phyloP scores from a whole-genome alignment of 2,329 filamentous ascomycete genomes.

The Penicillium sp. region DNA sequence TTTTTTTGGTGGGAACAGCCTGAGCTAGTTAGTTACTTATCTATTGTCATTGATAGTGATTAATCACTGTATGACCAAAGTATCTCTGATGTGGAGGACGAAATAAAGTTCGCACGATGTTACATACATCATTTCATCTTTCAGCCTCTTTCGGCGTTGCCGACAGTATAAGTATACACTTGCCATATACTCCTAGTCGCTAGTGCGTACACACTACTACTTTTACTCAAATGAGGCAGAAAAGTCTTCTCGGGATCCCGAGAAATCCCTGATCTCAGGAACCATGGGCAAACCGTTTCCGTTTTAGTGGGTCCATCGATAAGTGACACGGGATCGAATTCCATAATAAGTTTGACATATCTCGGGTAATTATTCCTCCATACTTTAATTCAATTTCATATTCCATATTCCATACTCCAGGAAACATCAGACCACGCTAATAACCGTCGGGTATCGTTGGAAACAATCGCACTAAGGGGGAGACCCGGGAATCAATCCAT shows the following conservation, averaged over 20 bases:
- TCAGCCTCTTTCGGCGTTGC: neutral
- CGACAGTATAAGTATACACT: neutral
- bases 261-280: neutral
- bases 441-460: neutral
- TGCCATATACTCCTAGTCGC: neutral
- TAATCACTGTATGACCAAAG: neutral
- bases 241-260: neutral
- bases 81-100: neutral
- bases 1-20: slow-evolving; percentile 2
- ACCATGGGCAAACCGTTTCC: neutral
- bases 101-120: neutral
- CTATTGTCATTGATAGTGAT: neutral
- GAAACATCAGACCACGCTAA: neutral
- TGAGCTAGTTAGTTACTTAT: neutral
- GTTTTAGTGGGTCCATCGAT: neutral
- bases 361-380: neutral
- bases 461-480: neutral
- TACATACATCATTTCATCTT: neutral
- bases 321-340: neutral
- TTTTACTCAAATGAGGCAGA: neutral
- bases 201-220: neutral
- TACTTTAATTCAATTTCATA: neutral
- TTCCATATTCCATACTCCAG: neutral
- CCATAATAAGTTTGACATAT: neutral
- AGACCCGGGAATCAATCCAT: neutral